Evolutionary conservation across 352 stramenopile species (phyloP), one percentile per base, ranked within the genome.

Genomic region (Globisporangium paddicum): DNA sequence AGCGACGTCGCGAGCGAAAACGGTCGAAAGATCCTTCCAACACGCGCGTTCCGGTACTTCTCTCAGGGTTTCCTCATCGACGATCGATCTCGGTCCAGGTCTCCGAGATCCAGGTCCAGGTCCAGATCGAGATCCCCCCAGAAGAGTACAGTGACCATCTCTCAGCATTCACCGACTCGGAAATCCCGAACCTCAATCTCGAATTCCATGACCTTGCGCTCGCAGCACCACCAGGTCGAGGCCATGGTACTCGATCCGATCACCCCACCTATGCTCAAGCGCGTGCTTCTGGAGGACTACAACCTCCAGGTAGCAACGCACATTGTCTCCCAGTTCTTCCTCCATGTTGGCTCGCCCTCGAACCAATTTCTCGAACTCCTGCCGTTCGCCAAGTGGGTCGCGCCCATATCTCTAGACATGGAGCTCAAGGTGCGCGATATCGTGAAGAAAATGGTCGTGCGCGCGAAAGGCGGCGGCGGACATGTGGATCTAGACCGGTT

Each of bases 401-500:
- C 67, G 25, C 73, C 77, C 11, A 46, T 87, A 0, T 64, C 71
- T 3, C 16, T 61, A 0, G 75, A 79, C 1, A 30, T 76, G 13
- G 53, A 73, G 60, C 11, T 23, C 8, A 77, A 75, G 59, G 73
- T 75, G 16, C 74, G 70, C 34, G 53, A 42, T 0, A 48, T 71
- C 5, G 68, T 78, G 11, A 59, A 60, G 8, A 62, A 72, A 32
- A 87, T 87, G 70, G 49, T 76, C 13, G 49, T 78, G 14, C 70
- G 75, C 32, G 70, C 68, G 23, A 87, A 85, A 55, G 63, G 58
- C 8, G 74, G 74, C 3, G 74, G 74, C 14, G 77, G 77, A 0
- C 65, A 69, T 13, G 23, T 85, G 5, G 68, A 85, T n/a, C 48
- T 87, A 6, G 77, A 87, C 42, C 60, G 72, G 21, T 87, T 87